Evolutionary conservation across 1,139 yeast genomes (phyloP).

Genomic region (Tardiomyces digboiensis): DNA sequence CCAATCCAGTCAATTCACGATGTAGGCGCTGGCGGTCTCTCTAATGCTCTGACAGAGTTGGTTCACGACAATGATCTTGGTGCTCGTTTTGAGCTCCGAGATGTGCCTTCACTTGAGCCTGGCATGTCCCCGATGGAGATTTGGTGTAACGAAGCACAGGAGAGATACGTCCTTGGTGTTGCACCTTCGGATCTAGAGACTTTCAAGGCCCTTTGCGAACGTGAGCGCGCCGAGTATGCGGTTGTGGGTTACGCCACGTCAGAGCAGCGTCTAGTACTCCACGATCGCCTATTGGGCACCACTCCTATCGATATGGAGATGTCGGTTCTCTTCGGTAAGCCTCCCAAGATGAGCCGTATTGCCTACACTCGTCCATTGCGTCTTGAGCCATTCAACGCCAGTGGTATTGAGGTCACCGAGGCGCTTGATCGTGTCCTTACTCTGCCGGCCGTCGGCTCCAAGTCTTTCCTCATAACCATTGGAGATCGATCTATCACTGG

Average conservation of each 20-base stretch:
- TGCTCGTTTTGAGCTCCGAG: constrained; percentile 86
- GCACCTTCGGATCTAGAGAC: constrained; percentile 64
- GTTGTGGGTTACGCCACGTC: constrained; percentile 93
- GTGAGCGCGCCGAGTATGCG: constrained; percentile 96
- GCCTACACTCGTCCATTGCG: constrained; percentile 56
- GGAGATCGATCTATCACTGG: constrained; percentile 98
- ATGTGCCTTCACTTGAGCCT: constrained; percentile 85
- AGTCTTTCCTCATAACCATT: constrained; percentile 88
- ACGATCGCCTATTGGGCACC: constrained; percentile 62
- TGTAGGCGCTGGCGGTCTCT: constrained; percentile 99
- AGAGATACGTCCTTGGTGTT: constrained; percentile 92
- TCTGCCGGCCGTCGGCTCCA: constrained; percentile 93
- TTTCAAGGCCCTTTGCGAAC: constrained; percentile 73
- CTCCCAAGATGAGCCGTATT: constrained; percentile 88
- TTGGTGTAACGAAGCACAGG: constrained; percentile 99
- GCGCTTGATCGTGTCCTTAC: constrained; percentile 77
- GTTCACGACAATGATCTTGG: constrained; percentile 97
- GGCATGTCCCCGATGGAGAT: constrained; percentile 99
- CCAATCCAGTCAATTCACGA: constrained; percentile 97
- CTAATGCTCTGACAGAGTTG: constrained; percentile 94
- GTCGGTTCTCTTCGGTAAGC: constrained; percentile 95
- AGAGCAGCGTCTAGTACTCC: constrained; percentile 73
- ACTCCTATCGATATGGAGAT: constrained; percentile 95
- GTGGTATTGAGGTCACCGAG: constrained; percentile 31
- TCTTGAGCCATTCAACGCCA: constrained; percentile 40